A percentile compares a stretch with the other conserved stretches of the same genome.
These are phyloP conservation scores for Escovopsis sp. DNA, from an alignment of 2,329 filamentous ascomycete genomes.

Conservation along the genomic window DNA sequence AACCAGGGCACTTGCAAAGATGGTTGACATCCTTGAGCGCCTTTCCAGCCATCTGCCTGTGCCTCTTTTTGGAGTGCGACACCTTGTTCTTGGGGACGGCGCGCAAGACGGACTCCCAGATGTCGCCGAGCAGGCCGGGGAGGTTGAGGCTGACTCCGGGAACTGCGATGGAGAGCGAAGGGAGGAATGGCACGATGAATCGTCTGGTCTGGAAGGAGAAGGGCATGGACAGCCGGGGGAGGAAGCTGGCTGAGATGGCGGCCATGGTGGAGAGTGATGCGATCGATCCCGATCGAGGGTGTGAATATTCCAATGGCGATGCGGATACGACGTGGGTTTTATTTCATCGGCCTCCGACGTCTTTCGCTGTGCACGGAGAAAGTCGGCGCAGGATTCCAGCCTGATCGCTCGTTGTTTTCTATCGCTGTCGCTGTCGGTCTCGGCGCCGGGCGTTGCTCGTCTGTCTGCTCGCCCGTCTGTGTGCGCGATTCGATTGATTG, in stretches of 20 bases:
- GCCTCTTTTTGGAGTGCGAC: constrained; percentile 87
- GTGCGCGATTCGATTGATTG: too few species aligned
- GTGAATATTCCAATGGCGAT: too few species aligned
- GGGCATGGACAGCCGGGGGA: constrained; percentile 37
- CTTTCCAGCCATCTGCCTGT: constrained; percentile 91
- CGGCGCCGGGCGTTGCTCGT: too few species aligned
- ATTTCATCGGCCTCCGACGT: too few species aligned
- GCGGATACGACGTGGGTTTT: too few species aligned
- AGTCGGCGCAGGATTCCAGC: too few species aligned
- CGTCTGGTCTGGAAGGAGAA: constrained; percentile 29
- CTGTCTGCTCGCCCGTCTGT: too few species aligned
- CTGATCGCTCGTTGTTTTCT: too few species aligned
- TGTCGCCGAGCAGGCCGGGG: constrained; percentile 53
- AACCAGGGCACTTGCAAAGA: constrained; percentile 79
- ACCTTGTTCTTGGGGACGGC: constrained; percentile 99
- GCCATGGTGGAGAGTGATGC: constrained; percentile 26
- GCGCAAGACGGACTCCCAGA: constrained; percentile 85
- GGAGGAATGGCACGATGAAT: constrained; percentile 32
- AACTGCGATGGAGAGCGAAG: constrained; percentile 40
- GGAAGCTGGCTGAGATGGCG: constrained; percentile 29
- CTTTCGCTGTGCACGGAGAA: too few species aligned
- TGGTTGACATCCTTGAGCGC: constrained; percentile 79
- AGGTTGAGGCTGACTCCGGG: constrained; percentile 43
- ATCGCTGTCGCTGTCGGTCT: too few species aligned
- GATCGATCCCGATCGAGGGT: too few species aligned